Conservation (phyloP, 805 yeast species). For the Candida dajiaensis region DNA sequence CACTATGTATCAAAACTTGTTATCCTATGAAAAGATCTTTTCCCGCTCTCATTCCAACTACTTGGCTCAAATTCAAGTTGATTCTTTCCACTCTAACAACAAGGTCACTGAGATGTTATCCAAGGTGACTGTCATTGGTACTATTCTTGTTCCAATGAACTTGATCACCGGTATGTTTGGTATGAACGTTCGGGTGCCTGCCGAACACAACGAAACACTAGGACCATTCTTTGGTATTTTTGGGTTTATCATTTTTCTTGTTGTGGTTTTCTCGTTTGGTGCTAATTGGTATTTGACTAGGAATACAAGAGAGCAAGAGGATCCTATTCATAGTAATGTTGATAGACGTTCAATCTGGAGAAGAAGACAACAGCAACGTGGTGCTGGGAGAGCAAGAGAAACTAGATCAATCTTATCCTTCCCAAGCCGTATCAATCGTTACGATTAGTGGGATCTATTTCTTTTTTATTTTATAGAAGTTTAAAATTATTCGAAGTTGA, state of each 20-base stretch:
- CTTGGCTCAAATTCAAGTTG: slow-evolving; percentile 90
- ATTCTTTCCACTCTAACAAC: slow-evolving; percentile 80
- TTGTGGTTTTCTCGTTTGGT: slow-evolving; percentile 31
- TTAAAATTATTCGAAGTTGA: too few relatives aligned
- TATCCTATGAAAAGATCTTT: slow-evolving; percentile 89
- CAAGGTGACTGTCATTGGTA: slow-evolving; percentile 85
- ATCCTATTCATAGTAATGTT: slow-evolving; percentile 11
- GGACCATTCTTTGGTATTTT: slow-evolving; percentile 70
- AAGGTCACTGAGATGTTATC: slow-evolving; percentile 83
- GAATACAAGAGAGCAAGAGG: slow-evolving; percentile 22
- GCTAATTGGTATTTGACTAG: slow-evolving; percentile 38
- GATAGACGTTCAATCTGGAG: slow-evolving; percentile 29
- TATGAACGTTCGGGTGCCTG: slow-evolving; percentile 91
- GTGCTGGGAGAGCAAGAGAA: slow-evolving; percentile 17
- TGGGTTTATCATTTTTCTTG: slow-evolving; percentile 42
- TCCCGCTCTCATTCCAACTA: slow-evolving; percentile 89
- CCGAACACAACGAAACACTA: slow-evolving; percentile 38
- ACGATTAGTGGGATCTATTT: slow-evolving; percentile 10
- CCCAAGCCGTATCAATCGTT: slow-evolving; percentile 21
- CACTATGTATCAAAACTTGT: slow-evolving; percentile 88
- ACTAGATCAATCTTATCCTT: slow-evolving; percentile 24
- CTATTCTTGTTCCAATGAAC: slow-evolving; percentile 84
- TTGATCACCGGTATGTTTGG: slow-evolving; percentile 89
- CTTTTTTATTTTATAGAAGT: background rate
- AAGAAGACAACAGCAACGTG: slow-evolving; percentile 11